A percentile compares a stretch with the other conserved stretches of the same genome.
These are phyloP conservation scores for Fusarium floridanum DNA, from an alignment of 2,329 filamentous ascomycete species.

Conservation along the genomic window DNA sequence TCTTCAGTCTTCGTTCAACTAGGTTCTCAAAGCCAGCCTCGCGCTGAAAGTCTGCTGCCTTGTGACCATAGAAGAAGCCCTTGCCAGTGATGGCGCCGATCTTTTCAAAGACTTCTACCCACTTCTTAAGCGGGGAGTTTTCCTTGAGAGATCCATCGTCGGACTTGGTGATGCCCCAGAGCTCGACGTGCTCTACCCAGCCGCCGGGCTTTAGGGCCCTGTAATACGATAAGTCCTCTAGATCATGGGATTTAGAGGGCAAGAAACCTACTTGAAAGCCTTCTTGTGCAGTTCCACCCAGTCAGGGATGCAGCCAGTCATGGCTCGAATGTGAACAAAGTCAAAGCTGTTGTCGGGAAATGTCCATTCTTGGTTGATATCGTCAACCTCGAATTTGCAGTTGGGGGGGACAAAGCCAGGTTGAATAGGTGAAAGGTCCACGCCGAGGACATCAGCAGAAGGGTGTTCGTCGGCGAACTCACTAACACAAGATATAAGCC, in stretches of 20 bases:
- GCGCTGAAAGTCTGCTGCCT: slow-evolving; percentile 25
- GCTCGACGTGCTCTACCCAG: slow-evolving; percentile 25
- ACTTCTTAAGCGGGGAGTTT: slow-evolving; percentile 35
- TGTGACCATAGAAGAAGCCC: slow-evolving; percentile 32
- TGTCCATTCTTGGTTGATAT: slow-evolving; percentile 66
- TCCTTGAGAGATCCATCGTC: slow-evolving; percentile 45
- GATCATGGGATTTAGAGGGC: slow-evolving; percentile 43
- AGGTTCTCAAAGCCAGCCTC: slow-evolving; percentile 36
- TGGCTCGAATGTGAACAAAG: slow-evolving; percentile 68
- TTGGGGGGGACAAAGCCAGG: slow-evolving; percentile 70
- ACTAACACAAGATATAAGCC: background rate
- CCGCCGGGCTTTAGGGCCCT: slow-evolving; percentile 28
- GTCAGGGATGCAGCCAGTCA: slow-evolving; percentile 66
- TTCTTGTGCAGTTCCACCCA: slow-evolving; percentile 64
- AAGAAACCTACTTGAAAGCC: slow-evolving; percentile 59
- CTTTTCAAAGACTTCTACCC: slow-evolving; percentile 34
- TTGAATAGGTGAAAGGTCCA: slow-evolving; percentile 71
- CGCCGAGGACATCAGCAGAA: slow-evolving; percentile 61
- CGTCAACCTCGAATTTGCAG: slow-evolving; percentile 73
- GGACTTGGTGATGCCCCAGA: slow-evolving; percentile 19
- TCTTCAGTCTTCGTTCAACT: slow-evolving; percentile 24
- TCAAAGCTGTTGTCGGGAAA: slow-evolving; percentile 64
- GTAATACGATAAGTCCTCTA: background rate
- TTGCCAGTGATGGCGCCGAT: slow-evolving; percentile 33
- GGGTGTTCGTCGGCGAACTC: slow-evolving; percentile 57